Base-by-base conservation (phyloP, 2,329 filamentous ascomycete genomes). In the Diaporthe vaccinii region DNA sequence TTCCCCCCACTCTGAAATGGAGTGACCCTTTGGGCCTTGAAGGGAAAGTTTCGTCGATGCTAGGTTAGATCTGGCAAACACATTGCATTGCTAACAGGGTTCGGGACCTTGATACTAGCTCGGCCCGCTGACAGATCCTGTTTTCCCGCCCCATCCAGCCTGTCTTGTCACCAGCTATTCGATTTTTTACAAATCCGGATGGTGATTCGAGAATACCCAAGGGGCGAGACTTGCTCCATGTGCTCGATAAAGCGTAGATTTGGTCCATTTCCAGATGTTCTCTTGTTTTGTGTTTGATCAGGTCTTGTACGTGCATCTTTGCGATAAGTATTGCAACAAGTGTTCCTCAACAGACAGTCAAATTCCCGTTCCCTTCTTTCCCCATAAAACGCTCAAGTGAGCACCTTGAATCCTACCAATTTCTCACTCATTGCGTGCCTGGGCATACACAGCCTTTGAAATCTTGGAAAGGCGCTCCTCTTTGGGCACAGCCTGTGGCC, bases 91-190 rank as follows among this genome's bases (percentile, higher is more conserved):
- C 49, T 39, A 55, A 15, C 14, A 53, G 31, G 58, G 46, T 20
- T 41, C 49, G 34, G 22, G 20, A 8, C 34, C 34, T 68, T 8
- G 31, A 53, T 39, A 22, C 14, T 10, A 36, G 44, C 28, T n/a
- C n/a, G 9, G 39, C 14, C n/a, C 20, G 65, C 65, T 68, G 65
- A 68, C 65, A 68, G 65, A 49, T 55, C 49, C n/a, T 55, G n/a
- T 53, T 55, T 41, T 41, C n/a, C n/a, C 31, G 65, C n/a, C 34
- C 49, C 20, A 15, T 22, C n/a, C 31, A 41, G n/a, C 31, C 14
- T 20, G 34, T 36, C 28, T 53, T 36, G 34, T 36, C 34, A 55
- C 34, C 8, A 51, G 34, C 34, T 31, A 12, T 55, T 14, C 7
- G 49, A 68, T 39, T 39, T n/a, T 15, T 55, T 55, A 69, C 65